Base-by-base conservation (phyloP, 2,329 filamentous ascomycete species). In the Teratosphaeria nubilosa region DNA sequence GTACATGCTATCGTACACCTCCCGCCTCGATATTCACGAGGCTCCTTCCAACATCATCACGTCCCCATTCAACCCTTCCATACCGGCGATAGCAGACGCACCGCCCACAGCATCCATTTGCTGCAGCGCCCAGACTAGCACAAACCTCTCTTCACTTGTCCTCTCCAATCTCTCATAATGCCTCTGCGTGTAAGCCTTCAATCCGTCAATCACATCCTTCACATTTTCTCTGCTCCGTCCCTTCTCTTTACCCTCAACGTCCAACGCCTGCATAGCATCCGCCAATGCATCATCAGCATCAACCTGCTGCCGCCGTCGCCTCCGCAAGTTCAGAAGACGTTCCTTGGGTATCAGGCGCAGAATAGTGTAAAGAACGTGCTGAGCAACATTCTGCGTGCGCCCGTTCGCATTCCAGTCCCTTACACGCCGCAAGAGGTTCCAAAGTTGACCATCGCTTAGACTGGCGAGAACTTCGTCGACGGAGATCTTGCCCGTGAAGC, bases 391-490 rank as follows among this genome's bases (percentile, higher is more conserved):
- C 0, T 91, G 86, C 3, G 90, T 95, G 61, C 90, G 82, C 0
- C 90, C 91, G 66, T 97, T 97, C 4, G 94, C 95, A 71, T 99
- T 99, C 94, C 94, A 99, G 75, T 99, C 94, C 52, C 95, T 82
- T 51, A 96, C 75, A 59, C 94, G 81, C 41, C 92, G 78, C 0
- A 99, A 81, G 14, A 99, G 81, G 6, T 84, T 79, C 74, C 90
- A 95, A 14, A 99, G 82, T 71, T 97, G 92, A 65, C 92, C 87
- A 65, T 94, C 86, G 4, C 86, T 87, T 5, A 99, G 79, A 13
- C 77, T 82, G n/a, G 80, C 83, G 0, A 99, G 78, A 0, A 96
- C 91, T 55, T 90, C 82, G 66, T 97, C 94, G 9, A 97, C 92
- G 50, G 78, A 76, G 58, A 75, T 78, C 16, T 85, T 71, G 0